phyloP scores from a whole-genome alignment of 768 basidiomycete species.

The Infundibulicybe gibba region DNA sequence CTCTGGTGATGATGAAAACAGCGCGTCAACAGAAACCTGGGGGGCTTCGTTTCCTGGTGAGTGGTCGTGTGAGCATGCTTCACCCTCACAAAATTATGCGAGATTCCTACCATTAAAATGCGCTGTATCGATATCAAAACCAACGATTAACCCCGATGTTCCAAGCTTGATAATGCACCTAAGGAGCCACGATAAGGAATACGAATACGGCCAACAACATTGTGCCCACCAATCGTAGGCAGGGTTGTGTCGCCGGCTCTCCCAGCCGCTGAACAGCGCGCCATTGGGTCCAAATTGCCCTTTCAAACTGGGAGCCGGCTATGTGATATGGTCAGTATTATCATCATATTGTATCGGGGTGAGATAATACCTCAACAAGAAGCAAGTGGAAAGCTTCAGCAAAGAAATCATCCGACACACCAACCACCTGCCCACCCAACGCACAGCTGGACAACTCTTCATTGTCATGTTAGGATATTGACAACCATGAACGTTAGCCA shows the following conservation, averaged over 20 bases:
- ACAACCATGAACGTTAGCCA: not conserved
- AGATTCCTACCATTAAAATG: slow-evolving; percentile 78
- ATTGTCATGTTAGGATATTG: not conserved
- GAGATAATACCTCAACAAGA: slow-evolving; percentile 64
- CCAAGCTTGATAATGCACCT: slow-evolving; percentile 94
- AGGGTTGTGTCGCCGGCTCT: slow-evolving; percentile 86
- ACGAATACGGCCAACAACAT: not conserved
- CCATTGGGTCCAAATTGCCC: slow-evolving; percentile 98
- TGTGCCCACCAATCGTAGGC: slow-evolving; percentile 73
- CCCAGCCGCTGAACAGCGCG: slow-evolving; percentile 94
- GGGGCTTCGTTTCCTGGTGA: slow-evolving; percentile 83
- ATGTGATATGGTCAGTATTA: slow-evolving; percentile 3
- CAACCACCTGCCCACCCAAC: slow-evolving; percentile 70
- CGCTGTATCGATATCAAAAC: slow-evolving; percentile 94
- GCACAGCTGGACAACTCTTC: slow-evolving; percentile 89
- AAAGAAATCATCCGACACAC: slow-evolving; percentile 95
- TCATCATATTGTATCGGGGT: not conserved
- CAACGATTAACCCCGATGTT: slow-evolving; percentile 63
- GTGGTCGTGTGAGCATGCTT: not conserved
- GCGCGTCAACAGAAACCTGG: slow-evolving; percentile 67
- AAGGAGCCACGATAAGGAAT: slow-evolving; percentile 1
- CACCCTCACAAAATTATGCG: not conserved
- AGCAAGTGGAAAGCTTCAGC: slow-evolving; percentile 82
- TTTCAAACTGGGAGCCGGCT: slow-evolving; percentile 87
- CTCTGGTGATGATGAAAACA: slow-evolving; percentile 39